Evolutionary conservation across 78 protist genomes (phyloP).

Genomic region (Thecamonas trahens): DNA sequence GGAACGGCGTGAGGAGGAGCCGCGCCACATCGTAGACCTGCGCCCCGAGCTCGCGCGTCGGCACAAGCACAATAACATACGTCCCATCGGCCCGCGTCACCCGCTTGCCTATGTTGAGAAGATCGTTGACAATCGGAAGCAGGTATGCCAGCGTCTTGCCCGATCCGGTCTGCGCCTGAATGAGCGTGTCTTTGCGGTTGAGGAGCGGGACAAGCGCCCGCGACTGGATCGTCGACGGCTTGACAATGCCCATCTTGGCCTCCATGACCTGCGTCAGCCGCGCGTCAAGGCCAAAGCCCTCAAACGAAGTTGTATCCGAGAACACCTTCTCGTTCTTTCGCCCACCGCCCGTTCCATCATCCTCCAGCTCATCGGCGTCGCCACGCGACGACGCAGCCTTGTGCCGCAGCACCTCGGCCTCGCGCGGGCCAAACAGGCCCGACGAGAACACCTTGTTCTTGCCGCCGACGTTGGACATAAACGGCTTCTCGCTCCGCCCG

Average conservation of each 20-base stretch:
- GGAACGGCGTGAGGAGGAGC: conserved; percentile 5
- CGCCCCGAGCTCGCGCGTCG: conserved; percentile 75
- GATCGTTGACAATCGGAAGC: conserved; percentile 45
- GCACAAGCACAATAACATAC: conserved; percentile 44
- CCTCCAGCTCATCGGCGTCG: no score
- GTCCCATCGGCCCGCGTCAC: conserved; percentile 28
- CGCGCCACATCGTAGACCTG: conserved; percentile 34
- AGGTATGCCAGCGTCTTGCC: conserved; percentile 80
- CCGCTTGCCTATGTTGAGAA: background rate
- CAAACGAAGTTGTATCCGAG: no score
- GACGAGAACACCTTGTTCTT: no score
- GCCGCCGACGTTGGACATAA: no score
- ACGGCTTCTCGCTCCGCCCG: no score
- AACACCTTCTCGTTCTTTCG: no score
- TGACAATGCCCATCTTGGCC: background rate
- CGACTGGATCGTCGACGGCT: background rate
- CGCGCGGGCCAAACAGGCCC: no score
- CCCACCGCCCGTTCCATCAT: no score
- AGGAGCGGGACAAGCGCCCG: background rate
- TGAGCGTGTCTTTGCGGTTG: background rate
- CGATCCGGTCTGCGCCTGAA: conserved; percentile 44
- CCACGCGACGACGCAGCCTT: no score
- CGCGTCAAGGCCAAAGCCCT: no score
- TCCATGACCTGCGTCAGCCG: no score
- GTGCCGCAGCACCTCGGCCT: no score